Percentiles rank a stretch among this genome's conserved stretches.
Evolutionary conservation across 2,329 filamentous ascomycete species (phyloP).

Genomic region (Ascomycota sp.): DNA sequence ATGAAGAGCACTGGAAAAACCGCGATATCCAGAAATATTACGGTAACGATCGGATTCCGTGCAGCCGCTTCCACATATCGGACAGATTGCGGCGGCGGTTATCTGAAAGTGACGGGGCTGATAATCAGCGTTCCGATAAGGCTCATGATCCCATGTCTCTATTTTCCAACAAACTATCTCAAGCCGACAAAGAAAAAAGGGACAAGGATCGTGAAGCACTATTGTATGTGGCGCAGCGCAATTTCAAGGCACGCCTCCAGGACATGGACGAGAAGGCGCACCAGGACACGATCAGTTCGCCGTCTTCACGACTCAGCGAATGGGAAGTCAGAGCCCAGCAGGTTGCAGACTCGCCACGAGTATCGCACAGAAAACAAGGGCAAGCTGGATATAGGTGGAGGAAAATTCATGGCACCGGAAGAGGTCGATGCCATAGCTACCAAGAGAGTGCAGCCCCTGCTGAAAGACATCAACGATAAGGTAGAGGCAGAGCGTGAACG

Average conservation of each 20-base stretch:
- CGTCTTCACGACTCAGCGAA: slow-evolving; percentile 45
- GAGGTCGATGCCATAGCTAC: slow-evolving; percentile 66
- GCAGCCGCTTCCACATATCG: slow-evolving; percentile 27
- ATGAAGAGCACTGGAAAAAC: slow-evolving; percentile 44
- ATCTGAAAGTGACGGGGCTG: slow-evolving; percentile 41
- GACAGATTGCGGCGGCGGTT: slow-evolving; percentile 40
- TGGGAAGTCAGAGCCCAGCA: slow-evolving; percentile 64
- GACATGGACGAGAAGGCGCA: slow-evolving; percentile 69
- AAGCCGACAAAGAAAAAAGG: slow-evolving; percentile 55
- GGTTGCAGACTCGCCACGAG: slow-evolving; percentile 45
- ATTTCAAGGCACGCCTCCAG: slow-evolving; percentile 61
- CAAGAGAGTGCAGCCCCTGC: slow-evolving; percentile 56
- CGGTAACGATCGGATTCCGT: slow-evolving; percentile 25
- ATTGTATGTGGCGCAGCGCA: slow-evolving; percentile 61
- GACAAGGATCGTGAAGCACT: slow-evolving; percentile 55
- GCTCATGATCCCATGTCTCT: slow-evolving; percentile 65
- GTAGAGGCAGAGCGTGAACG: slow-evolving; percentile 52
- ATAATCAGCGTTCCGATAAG: slow-evolving; percentile 48
- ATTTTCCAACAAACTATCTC: slow-evolving; percentile 45
- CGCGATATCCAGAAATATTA: slow-evolving; percentile 60
- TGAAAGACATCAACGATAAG: slow-evolving; percentile 68
- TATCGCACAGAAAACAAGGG: slow-evolving; percentile 31
- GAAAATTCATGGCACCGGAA: slow-evolving; percentile 56
- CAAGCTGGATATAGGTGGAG: slow-evolving; percentile 54
- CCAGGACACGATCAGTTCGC: slow-evolving; percentile 53